These are phyloP conservation scores for Lachancea sp. DNA, from an alignment of 805 yeast species.

Conservation along the genomic window DNA sequence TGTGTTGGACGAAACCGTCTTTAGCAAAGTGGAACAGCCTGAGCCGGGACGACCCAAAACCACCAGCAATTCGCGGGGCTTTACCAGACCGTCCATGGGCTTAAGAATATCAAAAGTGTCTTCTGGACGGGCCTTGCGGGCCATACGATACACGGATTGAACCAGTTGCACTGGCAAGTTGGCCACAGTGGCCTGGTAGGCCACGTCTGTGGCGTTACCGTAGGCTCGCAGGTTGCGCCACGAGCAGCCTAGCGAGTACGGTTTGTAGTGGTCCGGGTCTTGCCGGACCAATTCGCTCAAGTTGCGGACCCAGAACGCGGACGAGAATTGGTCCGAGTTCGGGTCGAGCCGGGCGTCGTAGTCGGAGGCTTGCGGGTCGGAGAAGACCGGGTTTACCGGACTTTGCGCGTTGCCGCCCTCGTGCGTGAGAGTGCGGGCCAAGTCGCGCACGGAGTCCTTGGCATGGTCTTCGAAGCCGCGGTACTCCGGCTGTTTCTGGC, in stretches of 20 bases:
- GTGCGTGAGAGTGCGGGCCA: constrained; percentile 4
- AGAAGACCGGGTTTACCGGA: constrained; percentile 23
- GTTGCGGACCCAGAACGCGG: constrained; percentile 64
- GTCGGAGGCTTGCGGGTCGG: constrained; percentile 12
- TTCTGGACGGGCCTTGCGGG: constrained; percentile 21
- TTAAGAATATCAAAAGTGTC: constrained; percentile 47
- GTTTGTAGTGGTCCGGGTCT: constrained; percentile 60
- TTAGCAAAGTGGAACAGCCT: constrained; percentile 66
- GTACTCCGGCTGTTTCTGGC: background rate
- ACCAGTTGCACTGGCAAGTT: constrained; percentile 36
- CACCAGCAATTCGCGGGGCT: constrained; percentile 60
- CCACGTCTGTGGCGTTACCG: constrained; percentile 63
- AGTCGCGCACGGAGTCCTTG: constrained; percentile 2
- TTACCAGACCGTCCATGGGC: constrained; percentile 57
- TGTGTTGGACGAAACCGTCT: constrained; percentile 52
- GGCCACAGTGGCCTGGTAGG: constrained; percentile 54
- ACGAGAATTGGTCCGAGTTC: constrained; percentile 47
- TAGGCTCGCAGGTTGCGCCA: constrained; percentile 53
- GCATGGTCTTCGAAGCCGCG: background rate
- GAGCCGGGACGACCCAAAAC: constrained; percentile 74
- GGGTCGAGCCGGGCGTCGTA: constrained; percentile 51
- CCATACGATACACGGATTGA: constrained; percentile 18
- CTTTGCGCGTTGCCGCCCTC: background rate
- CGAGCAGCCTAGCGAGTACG: constrained; percentile 52
- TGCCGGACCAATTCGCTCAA: constrained; percentile 45